A percentile compares a stretch with the other conserved stretches of the same genome.
Conservation (phyloP, 1,284 basidiomycete genomes). For the Apiotrichum veenhuisii region DNA sequence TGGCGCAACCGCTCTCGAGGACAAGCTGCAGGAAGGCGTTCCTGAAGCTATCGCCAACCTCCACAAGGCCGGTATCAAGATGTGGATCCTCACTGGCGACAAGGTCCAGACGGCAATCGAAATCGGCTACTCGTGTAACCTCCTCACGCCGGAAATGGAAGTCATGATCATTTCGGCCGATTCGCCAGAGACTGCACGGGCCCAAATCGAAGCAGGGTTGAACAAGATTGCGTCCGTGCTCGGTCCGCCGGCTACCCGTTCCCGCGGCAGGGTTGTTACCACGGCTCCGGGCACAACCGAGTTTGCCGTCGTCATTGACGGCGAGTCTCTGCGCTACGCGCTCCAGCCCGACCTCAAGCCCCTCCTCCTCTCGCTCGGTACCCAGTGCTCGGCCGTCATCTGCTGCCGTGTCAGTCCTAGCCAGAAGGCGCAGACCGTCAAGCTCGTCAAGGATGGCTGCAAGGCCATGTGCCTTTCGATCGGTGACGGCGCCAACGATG, state of each 20-base stretch:
- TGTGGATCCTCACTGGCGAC: slow-evolving; percentile 79
- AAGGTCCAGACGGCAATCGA: slow-evolving; percentile 98
- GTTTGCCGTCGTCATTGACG: slow-evolving; percentile 95
- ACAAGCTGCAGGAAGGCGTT: slow-evolving; percentile 94
- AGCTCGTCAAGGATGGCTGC: slow-evolving; percentile 85
- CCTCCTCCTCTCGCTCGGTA: slow-evolving; percentile 85
- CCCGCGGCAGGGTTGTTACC: background rate
- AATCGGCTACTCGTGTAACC: slow-evolving; percentile 88
- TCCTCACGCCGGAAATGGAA: slow-evolving; percentile 82
- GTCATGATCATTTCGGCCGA: slow-evolving; percentile 94
- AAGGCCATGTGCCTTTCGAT: slow-evolving; percentile 96
- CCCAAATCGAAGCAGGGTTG: slow-evolving; percentile 86
- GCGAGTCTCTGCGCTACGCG: slow-evolving; percentile 83
- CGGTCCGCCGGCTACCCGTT: slow-evolving; percentile 47
- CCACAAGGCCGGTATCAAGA: slow-evolving; percentile 89
- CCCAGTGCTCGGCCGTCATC: slow-evolving; percentile 94
- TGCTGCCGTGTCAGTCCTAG: slow-evolving; percentile 95
- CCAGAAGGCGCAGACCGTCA: slow-evolving; percentile 90
- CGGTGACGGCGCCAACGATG: slow-evolving; percentile 69
- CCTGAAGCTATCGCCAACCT: slow-evolving; percentile 91
- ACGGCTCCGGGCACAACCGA: slow-evolving; percentile 40
- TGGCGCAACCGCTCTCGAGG: slow-evolving; percentile 92
- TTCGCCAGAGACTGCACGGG: slow-evolving; percentile 65
- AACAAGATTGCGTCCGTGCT: slow-evolving; percentile 86
- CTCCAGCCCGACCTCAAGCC: slow-evolving; percentile 72